These are phyloP conservation scores for Amaranthus tricolor DNA, from an alignment of 179 eudicot species.

Conservation along the genomic window DNA sequence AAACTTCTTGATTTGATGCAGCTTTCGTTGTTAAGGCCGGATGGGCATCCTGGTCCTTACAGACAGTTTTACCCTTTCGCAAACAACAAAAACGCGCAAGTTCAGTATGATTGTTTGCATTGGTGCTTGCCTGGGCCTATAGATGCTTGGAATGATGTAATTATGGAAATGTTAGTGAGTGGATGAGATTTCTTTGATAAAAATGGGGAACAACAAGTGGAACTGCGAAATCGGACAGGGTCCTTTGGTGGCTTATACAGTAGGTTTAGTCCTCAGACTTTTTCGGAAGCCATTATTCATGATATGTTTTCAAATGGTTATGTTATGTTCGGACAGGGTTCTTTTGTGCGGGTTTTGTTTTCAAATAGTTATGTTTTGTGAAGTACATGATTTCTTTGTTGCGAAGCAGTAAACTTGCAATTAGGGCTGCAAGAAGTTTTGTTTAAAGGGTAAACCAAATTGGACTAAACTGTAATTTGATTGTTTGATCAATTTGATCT, in stretches of 20 bases:
- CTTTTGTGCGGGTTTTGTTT: no score
- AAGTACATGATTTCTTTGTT: no score
- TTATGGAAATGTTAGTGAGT: conserved; percentile 58
- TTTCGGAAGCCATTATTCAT: no score
- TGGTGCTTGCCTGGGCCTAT: conserved; percentile 98
- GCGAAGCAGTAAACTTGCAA: no score
- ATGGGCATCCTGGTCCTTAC: conserved; percentile 87
- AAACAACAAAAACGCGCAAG: conserved; percentile 34
- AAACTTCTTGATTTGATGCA: conserved; percentile 58
- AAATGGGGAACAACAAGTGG: background rate
- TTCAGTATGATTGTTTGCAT: conserved; percentile 71
- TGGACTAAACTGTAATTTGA: no score
- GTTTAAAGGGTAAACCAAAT: no score
- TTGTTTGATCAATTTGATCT: no score
- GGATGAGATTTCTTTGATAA: conserved; percentile 18
- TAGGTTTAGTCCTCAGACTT: background rate
- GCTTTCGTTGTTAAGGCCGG: conserved; percentile 73
- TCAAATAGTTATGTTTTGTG: no score
- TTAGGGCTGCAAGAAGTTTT: no score
- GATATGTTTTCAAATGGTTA: no score
- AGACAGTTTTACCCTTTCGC: conserved; percentile 61
- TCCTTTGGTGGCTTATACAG: conserved; percentile 9
- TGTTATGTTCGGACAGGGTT: no score
- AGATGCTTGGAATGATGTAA: conserved; percentile 79
- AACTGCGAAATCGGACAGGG: background rate